Evolutionary conservation across 768 basidiomycete genomes (phyloP), one percentile per base, ranked within the genome.

Genomic region (Trametes maxima): DNA sequence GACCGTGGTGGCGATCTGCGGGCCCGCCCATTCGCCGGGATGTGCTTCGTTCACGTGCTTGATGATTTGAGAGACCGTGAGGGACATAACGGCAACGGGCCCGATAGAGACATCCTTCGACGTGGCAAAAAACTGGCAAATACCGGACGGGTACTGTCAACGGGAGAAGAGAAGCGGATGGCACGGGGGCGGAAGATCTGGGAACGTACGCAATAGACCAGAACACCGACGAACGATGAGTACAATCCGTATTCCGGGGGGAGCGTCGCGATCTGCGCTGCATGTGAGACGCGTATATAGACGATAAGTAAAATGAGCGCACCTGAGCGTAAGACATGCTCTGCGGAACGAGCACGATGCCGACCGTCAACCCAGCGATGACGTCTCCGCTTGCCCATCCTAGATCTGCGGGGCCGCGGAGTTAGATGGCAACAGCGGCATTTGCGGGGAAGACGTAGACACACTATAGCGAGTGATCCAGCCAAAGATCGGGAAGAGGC

Each of bases 91-190:
- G 5, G 96, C 95, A 65, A 98, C 95, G 3, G 96, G 96, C 49
- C 96, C 96, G 65, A 98, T 97, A 19, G 94, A 94, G 39, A 98
- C 92, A 77, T 98, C 96, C 74, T 98, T 98, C 39, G 92, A 92
- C 0, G 96, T 98, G 16, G 94, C 95, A 70, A 98, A 97, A 79
- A 96, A 85, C 89, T 92, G 64, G 7, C 39, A 22, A 19, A 28
- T 13, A 22, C 43, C 33, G 1, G 36, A 48, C 40, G 42, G 52
- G 50, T 17, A 59, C 47, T 21, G 48, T 24, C 33, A 42, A 33
- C 49, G 40, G 45, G 61, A 51, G 40, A 44, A 51, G 49, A 25
- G 35, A 44, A 52, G 47, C 43, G 13, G 36, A 19, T 22, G n/a
- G 47, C 22, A 25, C 39, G 12, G 25, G 22, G 24, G 10, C 36